phyloP scores from a whole-genome alignment of 805 yeast species.

The Lipomyces spencermartinsiae region DNA sequence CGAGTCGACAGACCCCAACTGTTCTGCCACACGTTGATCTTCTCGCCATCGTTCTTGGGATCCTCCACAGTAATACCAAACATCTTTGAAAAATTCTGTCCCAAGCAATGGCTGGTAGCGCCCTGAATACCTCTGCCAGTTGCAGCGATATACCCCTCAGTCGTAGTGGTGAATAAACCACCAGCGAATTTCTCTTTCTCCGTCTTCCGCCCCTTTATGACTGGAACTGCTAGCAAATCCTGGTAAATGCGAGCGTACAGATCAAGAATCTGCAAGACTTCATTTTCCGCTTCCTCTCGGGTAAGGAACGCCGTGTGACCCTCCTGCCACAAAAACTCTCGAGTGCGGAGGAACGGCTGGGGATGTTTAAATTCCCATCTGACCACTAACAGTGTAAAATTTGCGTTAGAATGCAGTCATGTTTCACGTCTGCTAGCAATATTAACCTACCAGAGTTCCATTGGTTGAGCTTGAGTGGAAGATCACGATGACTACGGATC shows the following conservation, averaged over 20 bases:
- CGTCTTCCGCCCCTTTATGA: constrained; percentile 91
- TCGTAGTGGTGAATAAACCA: constrained; percentile 92
- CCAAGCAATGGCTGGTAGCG: constrained; percentile 97
- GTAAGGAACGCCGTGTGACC: constrained; percentile 98
- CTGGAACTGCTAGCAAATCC: constrained; percentile 96
- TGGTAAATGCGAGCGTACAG: constrained; percentile 84
- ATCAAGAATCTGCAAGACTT: constrained; percentile 85
- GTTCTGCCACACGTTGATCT: constrained; percentile 90
- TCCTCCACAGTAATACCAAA: constrained; percentile 93
- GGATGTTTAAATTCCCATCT: constrained; percentile 99
- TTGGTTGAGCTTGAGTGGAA: constrained; percentile 95
- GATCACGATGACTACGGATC: constrained; percentile 97
- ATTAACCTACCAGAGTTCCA: constrained; percentile 74
- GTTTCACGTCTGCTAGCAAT: neutral
- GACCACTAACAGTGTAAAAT: constrained; percentile 59
- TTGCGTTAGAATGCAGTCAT: neutral
- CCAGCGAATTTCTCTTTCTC: constrained; percentile 99
- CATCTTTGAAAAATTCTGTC: constrained; percentile 98
- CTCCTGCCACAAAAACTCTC: constrained; percentile 99
- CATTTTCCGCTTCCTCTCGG: constrained; percentile 76
- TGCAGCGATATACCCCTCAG: constrained; percentile 95
- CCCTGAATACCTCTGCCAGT: constrained; percentile 99
- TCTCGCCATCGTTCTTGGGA: constrained; percentile 80
- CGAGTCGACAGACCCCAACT: constrained; percentile 99
- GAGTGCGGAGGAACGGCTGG: constrained; percentile 97